Conservation (phyloP, 495 filamentous ascomycete species). For the Parathielavia hyrcaniae region DNA sequence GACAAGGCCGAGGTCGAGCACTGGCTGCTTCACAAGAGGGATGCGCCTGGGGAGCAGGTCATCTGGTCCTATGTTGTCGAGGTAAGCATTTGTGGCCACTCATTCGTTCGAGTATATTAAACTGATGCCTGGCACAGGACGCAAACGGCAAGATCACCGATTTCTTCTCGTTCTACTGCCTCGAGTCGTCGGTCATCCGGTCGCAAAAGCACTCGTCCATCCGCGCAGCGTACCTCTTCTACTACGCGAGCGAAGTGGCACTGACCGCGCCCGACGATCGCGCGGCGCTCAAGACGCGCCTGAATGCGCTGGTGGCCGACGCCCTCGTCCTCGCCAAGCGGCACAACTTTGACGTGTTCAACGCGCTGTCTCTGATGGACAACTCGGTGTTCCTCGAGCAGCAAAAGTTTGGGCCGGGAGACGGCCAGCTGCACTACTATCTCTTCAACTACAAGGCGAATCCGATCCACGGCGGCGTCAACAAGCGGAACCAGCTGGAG, state of each 20-base stretch:
- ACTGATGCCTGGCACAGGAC: conserved; percentile 27
- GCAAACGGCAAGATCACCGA: conserved; percentile 74
- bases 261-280: conserved; percentile 51
- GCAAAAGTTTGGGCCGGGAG: conserved; percentile 88
- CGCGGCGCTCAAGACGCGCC: conserved; percentile 58
- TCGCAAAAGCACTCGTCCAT: conserved; percentile 69
- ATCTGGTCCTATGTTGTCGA: conserved; percentile 92
- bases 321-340: conserved; percentile 83
- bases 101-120: background rate
- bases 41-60: conserved; percentile 62
- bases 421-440: conserved; percentile 92
- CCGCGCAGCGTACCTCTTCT: conserved; percentile 88
- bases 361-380: conserved; percentile 85
- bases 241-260: conserved; percentile 84
- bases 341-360: conserved; percentile 90
- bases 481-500: conserved; percentile 68
- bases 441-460: conserved; percentile 91
- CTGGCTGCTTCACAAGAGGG: conserved; percentile 70
- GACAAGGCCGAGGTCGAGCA: conserved; percentile 72
- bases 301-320: conserved; percentile 75
- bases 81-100: conserved; percentile 31
- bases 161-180: conserved; percentile 91
- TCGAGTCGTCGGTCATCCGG: conserved; percentile 86
- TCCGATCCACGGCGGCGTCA: conserved; percentile 74
- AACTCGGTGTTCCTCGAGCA: conserved; percentile 88